Evolutionary conservation across 495 filamentous ascomycete species (phyloP), one percentile per base, ranked within the genome.

Genomic region (Neurospora sp.): DNA sequence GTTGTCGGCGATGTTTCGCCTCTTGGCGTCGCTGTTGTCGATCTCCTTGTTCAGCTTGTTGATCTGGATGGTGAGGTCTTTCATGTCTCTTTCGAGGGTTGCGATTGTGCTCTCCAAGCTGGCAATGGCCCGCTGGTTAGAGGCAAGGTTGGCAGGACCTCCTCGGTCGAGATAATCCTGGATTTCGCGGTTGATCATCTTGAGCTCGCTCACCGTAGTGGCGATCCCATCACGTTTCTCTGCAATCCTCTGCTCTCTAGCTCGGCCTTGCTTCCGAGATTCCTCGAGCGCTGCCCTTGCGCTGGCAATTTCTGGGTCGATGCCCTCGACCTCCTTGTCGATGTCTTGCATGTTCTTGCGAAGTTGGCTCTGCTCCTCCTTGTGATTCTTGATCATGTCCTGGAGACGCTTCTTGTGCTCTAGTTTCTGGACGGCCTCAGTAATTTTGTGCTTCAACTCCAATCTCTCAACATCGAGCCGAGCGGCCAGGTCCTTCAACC

Each of bases 1-100:
- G 75, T 98, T 98, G 77, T 98, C 94, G 17, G 85, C 85, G 76
- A 98, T 96, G 74, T 89, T 91, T 48, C 91, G 89, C 81, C 92
- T 92, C 20, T 90, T 96, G 70, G 90, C 87, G 70, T 91, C 90
- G 75, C 91, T 91, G 76, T 92, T 92, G 74, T 90, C 88, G 35
- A 95, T 84, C 73, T 93, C 90, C 65, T 92, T 87, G 40, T 91
- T 91, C 31, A 97, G 85, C 74, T 90, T 90, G 81, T 97, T 97
- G 73, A 92, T 88, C 71, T 89, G 85, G 40, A 84, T 82, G 5
- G 89, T 90, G 40, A 94, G 83, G 59, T 89, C 84, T 38, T 81
- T 82, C 79, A 91, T 88, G 75, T 97, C 92, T 10, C 83, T 81
- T 73, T 96, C 90, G 27, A 90, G 83, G 31, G 85, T 85, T 38